Evolutionary conservation across 768 basidiomycete species (phyloP), one percentile per base, ranked within the genome.

Genomic region (Lentinus tigrinus): DNA sequence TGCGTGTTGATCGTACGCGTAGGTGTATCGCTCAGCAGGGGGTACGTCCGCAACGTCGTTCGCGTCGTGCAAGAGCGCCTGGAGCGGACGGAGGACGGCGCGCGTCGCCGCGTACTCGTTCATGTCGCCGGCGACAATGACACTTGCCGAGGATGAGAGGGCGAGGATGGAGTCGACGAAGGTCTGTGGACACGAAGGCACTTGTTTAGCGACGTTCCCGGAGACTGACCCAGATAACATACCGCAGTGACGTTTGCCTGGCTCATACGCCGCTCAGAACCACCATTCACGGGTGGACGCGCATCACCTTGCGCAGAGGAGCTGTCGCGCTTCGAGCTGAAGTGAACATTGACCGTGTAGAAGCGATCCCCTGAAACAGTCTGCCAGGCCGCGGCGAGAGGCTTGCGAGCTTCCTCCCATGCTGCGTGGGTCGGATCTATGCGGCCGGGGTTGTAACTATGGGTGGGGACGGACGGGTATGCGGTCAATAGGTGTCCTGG

Each of bases 391-490:
- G 84, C 84, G 4, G 79, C 82, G 9, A 87, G 73, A 0, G 85
- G 84, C 67, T 87, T 86, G 46, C 85, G 78, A 4, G 82, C 80
- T 23, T 76, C 70, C 17, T 72, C 72, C 85, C 85, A 87, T 2
- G 81, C 82, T 10, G 68, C 47, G 63, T 81, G 82, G 23, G 70
- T 75, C 4, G 85, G 85, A 42, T 85, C 81, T 40, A 87, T 80
- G 51, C 84, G 81, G 21, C 84, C 84, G 37, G 85, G 85, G 61
- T 87, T 85, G 61, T 80, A 76, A 62, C 84, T 87, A 47, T n/a
- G 52, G 13, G 23, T 24, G 1, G n/a, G 21, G 36, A 21, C 48
- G 44, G 21, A 23, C 49, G 34, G 53, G 46, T 23, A 26, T n/a
- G 28, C 24, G 37, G 14, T 36, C 7, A 7, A 37, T 21, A 51